Evolutionary conservation across 208 protist species (phyloP), one percentile per base, ranked within the genome.

Genomic region (Leishmania martiniquensis): DNA sequence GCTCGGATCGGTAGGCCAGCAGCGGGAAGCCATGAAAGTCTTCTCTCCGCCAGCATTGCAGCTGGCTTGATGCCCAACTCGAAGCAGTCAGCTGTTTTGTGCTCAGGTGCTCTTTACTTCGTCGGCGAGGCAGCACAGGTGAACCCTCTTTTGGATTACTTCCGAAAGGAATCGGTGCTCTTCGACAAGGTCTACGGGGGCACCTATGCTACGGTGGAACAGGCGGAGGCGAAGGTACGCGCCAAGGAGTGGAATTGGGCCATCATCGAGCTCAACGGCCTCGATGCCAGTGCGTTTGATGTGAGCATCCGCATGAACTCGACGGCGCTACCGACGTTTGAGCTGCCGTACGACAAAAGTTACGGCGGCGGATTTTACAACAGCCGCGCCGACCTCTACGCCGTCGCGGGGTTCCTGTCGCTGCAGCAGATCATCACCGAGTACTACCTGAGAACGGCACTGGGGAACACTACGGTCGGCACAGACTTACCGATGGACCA

Each of bases 181-280:
- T 93, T 92, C 73, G 22, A 75, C 44, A 78, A 93, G 54, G 74
- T 91, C 44, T 93, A 87, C 72, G 87, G 78, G 10, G 87, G 85
- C 52, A 81, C 81, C 45, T 71, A 65, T 69, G 71, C 45, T n/a
- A 84, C 70, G 2, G 54, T 44, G 4, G 86, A 69, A 2, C 78
- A 85, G 52, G 63, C 52, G 3, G 52, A 72, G 29, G 84, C 80
- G 3, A 20, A 37, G 29, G 55, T 82, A 22, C 82, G 82, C 10
- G 69, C 62, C 2, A 76, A 69, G 20, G 52, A 51, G 25, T 75
- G 80, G 32, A 88, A 79, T 71, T 89, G 84, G 88, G 87, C 83
- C 34, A 86, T 90, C 52, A 44, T 89, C 29, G 59, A 87, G 66
- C 39, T 92, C 9, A 88, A 87, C 39, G 55, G 29, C 68, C 72